Base-by-base conservation (phyloP, 176 grass and related monocot genomes). In the Oryza brachyantha region DNA sequence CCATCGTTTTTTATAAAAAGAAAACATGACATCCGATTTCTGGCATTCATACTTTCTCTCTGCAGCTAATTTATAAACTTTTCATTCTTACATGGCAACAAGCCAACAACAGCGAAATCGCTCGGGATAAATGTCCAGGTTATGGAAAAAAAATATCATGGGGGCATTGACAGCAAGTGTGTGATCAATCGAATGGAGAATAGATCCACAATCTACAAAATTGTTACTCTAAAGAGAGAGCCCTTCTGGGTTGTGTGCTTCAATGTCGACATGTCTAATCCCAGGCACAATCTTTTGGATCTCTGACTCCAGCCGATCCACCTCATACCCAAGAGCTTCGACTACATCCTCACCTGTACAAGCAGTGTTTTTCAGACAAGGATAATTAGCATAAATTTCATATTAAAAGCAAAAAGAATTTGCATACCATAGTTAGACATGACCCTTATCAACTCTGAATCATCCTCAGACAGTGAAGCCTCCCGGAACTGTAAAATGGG, bases 201-300 rank as follows among this genome's bases (percentile, higher is more conserved):
- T 79, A 79, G 39, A 66, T 62, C 19, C 7, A 35, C 76, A 76
- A 76, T 63, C 62, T 80, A 81, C 59, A 85, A 73, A 81, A 61
- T 36, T 59, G 79, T 54, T 85, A 78, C 66, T 73, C 78, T 83
- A 84, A 68, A 85, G 61, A 41, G 84, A 71, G 41, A 91, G 84
- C 50, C 68, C 93, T 84, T 99, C 92, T 8, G 96, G 96, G 76
- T 99, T 96, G 84, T 99, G 96, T 64, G 92, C 90, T 70, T 99
- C 96, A 39, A 96, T 99, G 86, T 99, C 96, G 34, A 93, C 96
- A 89, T 99, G 90, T 70, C 52, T 90, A 61, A 96, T 95, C 21
- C 96, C 96, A 61, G 96, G 92, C 41, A 95, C 96, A 75, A 99
- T 88, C 54, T 89, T 99, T 77, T 99, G 90, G 63, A 99, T 99